Base-by-base conservation (phyloP, 164 flowering plant species). In the Dillenia turbinata region DNA sequence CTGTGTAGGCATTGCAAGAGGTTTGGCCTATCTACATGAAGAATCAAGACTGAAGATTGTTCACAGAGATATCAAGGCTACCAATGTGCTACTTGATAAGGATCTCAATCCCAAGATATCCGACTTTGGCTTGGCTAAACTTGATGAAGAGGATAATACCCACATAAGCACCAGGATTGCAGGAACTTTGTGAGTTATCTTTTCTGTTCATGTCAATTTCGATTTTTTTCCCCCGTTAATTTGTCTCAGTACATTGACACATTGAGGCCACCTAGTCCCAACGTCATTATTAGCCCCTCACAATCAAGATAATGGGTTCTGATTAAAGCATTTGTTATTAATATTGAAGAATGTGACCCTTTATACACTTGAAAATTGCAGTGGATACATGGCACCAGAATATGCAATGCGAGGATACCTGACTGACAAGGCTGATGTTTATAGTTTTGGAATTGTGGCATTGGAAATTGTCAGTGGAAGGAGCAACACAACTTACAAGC, bases 151-250 rank as follows among this genome's bases (percentile, higher is more conserved):
- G 40, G 88, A 82, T 26, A 76, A 86, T 56, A 88, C 91, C 46
- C 95, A 88, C 55, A 84, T 88, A 56, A 88, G 89, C 75, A 88
- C 95, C 11, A 70, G 88, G 12, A 72, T 88, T 47, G 95, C 95
- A 46, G 95, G 95, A 67, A 88, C 95, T 17, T 64, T 69, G 95
- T 88, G 51, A 80, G 88, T 61, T 15, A 33, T 4, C 6, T 33
- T 33, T 5, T 33, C 40, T 33, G 40, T 33, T 33, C 40, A 33
- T 33, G 40, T 33, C 40, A 33, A 33, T 33, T 33, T 33, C 40
- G 5, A 33, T 33, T 33, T 33, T 26, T 33, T 43, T 60, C 43
- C 40, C 7, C 40, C 7, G 7, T 33, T 4, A 4, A 4, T 33
- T 6, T 33, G 40, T 6, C 7, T 33, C 40, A 2, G 33, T 33